Evolutionary conservation across 805 yeast species (phyloP), one percentile per base, ranked within the genome.

Genomic region (Yamadazyma scolyti): DNA sequence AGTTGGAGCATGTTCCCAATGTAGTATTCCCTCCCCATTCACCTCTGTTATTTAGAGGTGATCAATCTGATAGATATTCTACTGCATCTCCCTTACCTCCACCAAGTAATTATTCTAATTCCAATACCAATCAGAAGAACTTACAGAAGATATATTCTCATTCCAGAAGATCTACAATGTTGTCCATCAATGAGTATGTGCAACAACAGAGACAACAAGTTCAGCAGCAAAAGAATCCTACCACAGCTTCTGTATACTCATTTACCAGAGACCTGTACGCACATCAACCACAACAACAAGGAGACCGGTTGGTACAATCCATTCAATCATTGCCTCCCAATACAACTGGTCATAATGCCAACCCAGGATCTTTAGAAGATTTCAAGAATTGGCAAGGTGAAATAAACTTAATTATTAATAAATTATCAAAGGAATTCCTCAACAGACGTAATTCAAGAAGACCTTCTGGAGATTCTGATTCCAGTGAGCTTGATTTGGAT

Each of bases 321-420:
- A 21, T 35, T 3, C 45, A 40, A 25, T 34, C 45, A 3, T 31
- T 40, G 13, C 44, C 52, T 6, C 26, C 40, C 7, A 33, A 34
- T 20, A 20, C 24, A 8, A 19, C 16, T 4, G 16, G 24, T 15
- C 9, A 25, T 5, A 30, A 34, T 24, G 14, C 34, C n/a, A 22
- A 26, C 12, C 40, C 46, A n/a, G 34, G 36, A 6, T 25, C 33
- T 4, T 18, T 37, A 11, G 67, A 61, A 24, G 78, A 72, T 23
- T 67, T 73, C 37, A 56, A 64, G 24, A 61, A 56, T 27, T 74
- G 80, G 80, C 79, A 73, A 46, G 63, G 61, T 19, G 79, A 73
- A 33, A 68, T 74, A 28, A 74, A 73, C 38, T 42, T 61, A 28
- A 57, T 75, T 6, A 54, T 75, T 31, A 61, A 58, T 37, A 63